phyloP scores from a whole-genome alignment of 805 yeast species.

The Kodamaea kaohsiungensis region DNA sequence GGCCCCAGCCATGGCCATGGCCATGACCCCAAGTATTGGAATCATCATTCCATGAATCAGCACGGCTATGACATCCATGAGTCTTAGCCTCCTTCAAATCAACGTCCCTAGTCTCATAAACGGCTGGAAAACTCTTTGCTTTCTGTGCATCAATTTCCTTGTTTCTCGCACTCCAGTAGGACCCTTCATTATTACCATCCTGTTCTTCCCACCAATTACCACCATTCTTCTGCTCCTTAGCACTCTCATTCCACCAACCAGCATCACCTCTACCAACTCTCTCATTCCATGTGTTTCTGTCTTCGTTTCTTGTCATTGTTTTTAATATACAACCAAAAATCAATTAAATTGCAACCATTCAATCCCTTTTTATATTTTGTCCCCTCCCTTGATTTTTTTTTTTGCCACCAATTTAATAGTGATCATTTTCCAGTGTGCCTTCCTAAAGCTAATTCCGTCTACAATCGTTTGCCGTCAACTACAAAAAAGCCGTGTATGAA shows the following conservation, averaged over 20 bases:
- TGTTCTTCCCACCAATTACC: background rate
- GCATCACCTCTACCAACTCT: background rate
- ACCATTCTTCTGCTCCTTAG: background rate
- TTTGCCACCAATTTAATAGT: slow-evolving; percentile 1
- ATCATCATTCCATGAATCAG: background rate
- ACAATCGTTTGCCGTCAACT: background rate
- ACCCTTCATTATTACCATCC: background rate
- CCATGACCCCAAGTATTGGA: slow-evolving; percentile 3
- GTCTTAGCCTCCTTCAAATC: background rate
- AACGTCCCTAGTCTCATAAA: slow-evolving; percentile 20
- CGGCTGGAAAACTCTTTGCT: slow-evolving; percentile 18
- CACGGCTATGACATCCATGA: background rate
- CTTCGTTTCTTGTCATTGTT: background rate
- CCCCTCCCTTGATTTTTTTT: background rate
- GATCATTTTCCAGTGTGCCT: background rate
- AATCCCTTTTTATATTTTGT: background rate
- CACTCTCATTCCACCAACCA: background rate
- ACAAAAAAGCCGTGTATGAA: background rate
- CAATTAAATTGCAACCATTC: background rate
- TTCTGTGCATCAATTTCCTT: background rate
- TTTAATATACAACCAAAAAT: background rate
- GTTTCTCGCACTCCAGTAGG: background rate
- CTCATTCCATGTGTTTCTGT: background rate
- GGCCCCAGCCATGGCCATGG: background rate
- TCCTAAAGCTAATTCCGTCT: background rate